Evolutionary conservation across 2,329 filamentous ascomycete genomes (phyloP), one percentile per base, ranked within the genome.

Genomic region (Colletotrichum musicola): DNA sequence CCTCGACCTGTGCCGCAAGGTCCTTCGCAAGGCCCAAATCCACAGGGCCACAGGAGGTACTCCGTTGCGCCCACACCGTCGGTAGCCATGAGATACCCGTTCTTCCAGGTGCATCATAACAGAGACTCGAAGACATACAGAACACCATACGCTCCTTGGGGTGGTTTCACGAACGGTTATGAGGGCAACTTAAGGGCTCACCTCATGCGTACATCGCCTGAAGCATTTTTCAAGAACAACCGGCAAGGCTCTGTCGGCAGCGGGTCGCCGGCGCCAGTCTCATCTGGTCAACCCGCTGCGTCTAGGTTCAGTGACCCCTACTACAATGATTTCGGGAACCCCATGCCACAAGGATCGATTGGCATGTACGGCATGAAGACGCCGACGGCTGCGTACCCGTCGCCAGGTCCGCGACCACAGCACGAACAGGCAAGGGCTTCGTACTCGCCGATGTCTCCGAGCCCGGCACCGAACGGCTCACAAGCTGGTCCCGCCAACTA

Each of bases 81-180:
- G n/a, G 80, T 86, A 10, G 83, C 83, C 63, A 83, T 86, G 64
- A 88, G 85, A 70, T 89, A 88, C 72, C 78, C 82, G 3, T 90
- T 88, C 74, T 87, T 90, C 75, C 86, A 89, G 71, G 83, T 87
- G 27, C 81, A 90, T 69, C 84, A 89, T 71, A 90, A 90, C 71
- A 85, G 86, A 77, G 85, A 88, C 68, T 80, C 85, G 6, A 81
- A 83, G 7, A 85, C 85, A 62, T 90, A 91, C 68, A 83, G 86
- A 57, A 89, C 87, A 4, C 89, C 89, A 1, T 91, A 90, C 73
- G 83, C 85, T 16, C 80, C 82, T 1, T 83, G 80, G 78, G 85
- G 86, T 25, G 88, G 88, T 0, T 90, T 90, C 72, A 88, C 85
- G 40, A 90, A 90, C 69, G 87, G 87, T 4, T 89, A 89, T 64